These are phyloP conservation scores for Annulohypoxylon truncatum DNA, from an alignment of 2,329 filamentous ascomycete genomes.

Conservation along the genomic window DNA sequence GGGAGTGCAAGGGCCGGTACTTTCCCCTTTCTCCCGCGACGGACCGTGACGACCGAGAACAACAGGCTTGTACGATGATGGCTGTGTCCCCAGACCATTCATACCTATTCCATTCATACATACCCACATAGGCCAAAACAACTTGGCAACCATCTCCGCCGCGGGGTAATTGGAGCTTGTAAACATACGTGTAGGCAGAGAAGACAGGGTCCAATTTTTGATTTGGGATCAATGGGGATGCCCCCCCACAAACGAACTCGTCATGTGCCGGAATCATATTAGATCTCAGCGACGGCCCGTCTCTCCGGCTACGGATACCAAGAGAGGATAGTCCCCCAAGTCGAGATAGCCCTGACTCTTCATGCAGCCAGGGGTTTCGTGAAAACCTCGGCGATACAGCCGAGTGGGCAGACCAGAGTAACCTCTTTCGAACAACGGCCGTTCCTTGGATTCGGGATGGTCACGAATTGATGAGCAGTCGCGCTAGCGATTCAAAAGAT, in stretches of 20 bases:
- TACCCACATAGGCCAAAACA: conserved; percentile 38
- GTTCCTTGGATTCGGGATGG: conserved; percentile 46
- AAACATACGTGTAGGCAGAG: conserved; percentile 8
- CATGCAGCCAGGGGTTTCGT: conserved; percentile 33
- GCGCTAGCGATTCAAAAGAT: conserved; percentile 36
- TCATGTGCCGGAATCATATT: conserved; percentile 46
- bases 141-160: conserved; percentile 46
- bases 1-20: conserved; percentile 18
- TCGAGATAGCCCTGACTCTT: conserved; percentile 6
- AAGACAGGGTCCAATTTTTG: conserved; percentile 34
- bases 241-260: conserved; percentile 42
- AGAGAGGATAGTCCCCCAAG: conserved; percentile 5
- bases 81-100: conserved; percentile 45
- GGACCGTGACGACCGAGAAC: conserved; percentile 65
- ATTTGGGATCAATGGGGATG: conserved; percentile 31
- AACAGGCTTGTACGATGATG: conserved; percentile 46
- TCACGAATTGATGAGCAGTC: conserved; percentile 39
- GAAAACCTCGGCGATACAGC: conserved; percentile 44
- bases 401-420: conserved; percentile 42
- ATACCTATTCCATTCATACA: conserved; percentile 33
- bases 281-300: conserved; percentile 49
- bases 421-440: conserved; percentile 38
- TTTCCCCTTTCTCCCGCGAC: conserved; percentile 58
- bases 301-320: conserved; percentile 37
- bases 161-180: conserved; percentile 50